Conservation (phyloP, 2,329 filamentous ascomycete species). For the Onygena corvina region DNA sequence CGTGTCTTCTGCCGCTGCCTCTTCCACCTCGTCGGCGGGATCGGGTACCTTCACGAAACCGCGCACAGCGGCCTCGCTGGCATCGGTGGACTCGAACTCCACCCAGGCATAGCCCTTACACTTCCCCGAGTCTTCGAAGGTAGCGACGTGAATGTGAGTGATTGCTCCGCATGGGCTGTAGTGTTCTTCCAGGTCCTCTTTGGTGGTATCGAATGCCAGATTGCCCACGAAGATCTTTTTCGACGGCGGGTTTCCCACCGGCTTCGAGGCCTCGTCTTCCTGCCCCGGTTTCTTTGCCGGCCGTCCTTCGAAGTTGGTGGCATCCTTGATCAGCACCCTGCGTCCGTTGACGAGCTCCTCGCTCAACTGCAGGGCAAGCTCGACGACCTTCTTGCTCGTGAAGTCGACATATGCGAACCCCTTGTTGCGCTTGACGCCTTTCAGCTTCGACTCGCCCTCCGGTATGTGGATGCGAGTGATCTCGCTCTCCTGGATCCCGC, state of each 20-base stretch:
- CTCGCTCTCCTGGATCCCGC: constrained; percentile 51
- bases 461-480: constrained; percentile 83
- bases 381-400: constrained; percentile 51
- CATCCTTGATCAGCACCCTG: constrained; percentile 82
- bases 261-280: constrained; percentile 22
- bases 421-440: constrained; percentile 56
- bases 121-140: constrained; percentile 92
- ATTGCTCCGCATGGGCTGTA: constrained; percentile 78
- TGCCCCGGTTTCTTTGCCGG: constrained; percentile 52
- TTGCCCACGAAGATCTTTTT: constrained; percentile 86
- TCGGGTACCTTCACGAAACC: constrained; percentile 60
- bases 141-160: constrained; percentile 74
- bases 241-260: constrained; percentile 45
- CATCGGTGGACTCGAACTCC: constrained; percentile 67
- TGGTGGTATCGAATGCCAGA: constrained; percentile 66
- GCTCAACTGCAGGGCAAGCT: constrained; percentile 72
- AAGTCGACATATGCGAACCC: constrained; percentile 98
- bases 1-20: constrained; percentile 45
- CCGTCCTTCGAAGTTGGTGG: constrained; percentile 80
- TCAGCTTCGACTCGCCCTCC: constrained; percentile 40
- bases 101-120: constrained; percentile 98
- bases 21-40: constrained; percentile 33
- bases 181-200: constrained; percentile 67
- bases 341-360: constrained; percentile 68
- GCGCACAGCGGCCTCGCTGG: constrained; percentile 63